These are phyloP conservation scores for Phytophthora hybrid DNA, from an alignment of 352 stramenopile genomes.

Conservation along the genomic window DNA sequence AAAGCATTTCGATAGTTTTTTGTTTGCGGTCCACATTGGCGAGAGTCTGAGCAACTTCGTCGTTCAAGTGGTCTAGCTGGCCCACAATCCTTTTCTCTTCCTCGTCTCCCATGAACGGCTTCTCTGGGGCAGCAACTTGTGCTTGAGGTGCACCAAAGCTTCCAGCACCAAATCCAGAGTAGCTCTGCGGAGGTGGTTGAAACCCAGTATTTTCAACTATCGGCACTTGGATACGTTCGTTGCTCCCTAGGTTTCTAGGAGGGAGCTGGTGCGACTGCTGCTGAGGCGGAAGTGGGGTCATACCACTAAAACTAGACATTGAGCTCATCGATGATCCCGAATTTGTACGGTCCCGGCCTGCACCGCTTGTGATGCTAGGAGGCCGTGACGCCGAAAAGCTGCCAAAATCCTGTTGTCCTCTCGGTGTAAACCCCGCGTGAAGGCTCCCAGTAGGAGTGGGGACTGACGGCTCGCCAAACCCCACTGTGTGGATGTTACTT, in stretches of 20 bases:
- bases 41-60: constrained; percentile 51
- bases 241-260: constrained; percentile 36
- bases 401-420: constrained; percentile 27
- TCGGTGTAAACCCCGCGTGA: constrained; percentile 23
- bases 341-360: constrained; percentile 44
- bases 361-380: constrained; percentile 18
- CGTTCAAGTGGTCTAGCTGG: constrained; percentile 70
- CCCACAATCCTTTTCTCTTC: constrained; percentile 58
- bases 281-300: constrained; percentile 29
- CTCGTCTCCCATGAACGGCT: constrained; percentile 69
- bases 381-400: constrained; percentile 22
- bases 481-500: constrained; percentile 9
- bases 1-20: constrained; percentile 63
- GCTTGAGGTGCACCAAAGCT: constrained; percentile 22
- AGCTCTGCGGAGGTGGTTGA: constrained; percentile 18
- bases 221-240: constrained; percentile 34
- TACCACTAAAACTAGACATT: constrained; percentile 49
- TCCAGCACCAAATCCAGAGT: constrained; percentile 27
- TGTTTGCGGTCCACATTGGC: constrained; percentile 71
- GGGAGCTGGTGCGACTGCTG: constrained; percentile 28
- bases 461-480: constrained; percentile 19
- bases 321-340: constrained; percentile 52
- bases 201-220: constrained; percentile 27
- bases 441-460: constrained; percentile 25
- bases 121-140: constrained; percentile 20